Evolutionary conservation across 2,329 filamentous ascomycete genomes (phyloP).

Genomic region (Trichoderma brevicompactum): DNA sequence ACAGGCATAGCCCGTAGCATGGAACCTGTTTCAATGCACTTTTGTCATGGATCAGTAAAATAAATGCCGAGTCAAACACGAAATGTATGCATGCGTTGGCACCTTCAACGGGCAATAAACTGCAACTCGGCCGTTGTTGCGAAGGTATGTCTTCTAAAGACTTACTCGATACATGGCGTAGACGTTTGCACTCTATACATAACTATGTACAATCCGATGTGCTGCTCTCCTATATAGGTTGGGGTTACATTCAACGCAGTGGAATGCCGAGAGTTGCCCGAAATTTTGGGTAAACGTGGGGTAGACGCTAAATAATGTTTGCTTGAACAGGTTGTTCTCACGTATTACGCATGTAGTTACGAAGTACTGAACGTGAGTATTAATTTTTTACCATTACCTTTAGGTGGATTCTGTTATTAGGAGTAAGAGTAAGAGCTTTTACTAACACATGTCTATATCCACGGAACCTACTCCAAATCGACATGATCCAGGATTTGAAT

Average conservation of each 20-base stretch:
- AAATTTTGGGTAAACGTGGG: not conserved
- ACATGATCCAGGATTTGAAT: too few relatives aligned
- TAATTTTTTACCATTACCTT: not conserved
- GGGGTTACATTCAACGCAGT: not conserved
- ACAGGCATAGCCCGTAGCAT: too few relatives aligned
- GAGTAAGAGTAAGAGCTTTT: too few relatives aligned
- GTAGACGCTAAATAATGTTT: not conserved
- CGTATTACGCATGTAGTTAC: not conserved
- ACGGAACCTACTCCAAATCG: too few relatives aligned
- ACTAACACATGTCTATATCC: too few relatives aligned
- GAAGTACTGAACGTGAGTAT: not conserved
- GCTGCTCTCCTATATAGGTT: not conserved
- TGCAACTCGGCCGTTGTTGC: not conserved
- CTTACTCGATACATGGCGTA: not conserved
- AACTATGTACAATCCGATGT: not conserved
- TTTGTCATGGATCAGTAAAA: too few relatives aligned
- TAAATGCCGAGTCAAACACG: too few relatives aligned
- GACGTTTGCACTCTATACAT: not conserved
- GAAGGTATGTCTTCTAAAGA: too few relatives aligned
- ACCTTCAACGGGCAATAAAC: not conserved
- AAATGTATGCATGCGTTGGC: too few relatives aligned
- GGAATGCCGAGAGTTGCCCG: conserved; percentile 10
- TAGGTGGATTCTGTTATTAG: too few relatives aligned
- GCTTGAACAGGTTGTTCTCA: not conserved
- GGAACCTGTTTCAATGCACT: too few relatives aligned